phyloP scores from a whole-genome alignment of 768 basidiomycete species.

The Pholiota microspora region DNA sequence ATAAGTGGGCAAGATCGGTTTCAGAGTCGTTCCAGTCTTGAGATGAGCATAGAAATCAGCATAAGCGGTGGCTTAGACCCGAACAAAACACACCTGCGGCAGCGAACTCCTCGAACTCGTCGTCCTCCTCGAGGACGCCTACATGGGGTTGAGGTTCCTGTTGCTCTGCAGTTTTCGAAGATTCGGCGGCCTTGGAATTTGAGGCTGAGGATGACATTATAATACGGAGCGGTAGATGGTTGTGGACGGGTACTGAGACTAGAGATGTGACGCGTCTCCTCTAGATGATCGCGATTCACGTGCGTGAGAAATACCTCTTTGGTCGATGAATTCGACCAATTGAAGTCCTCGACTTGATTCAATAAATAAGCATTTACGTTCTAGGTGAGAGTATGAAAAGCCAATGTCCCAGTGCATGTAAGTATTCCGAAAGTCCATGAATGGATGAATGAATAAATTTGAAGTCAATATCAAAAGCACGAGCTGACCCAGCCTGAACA shows the following conservation, averaged over 20 bases:
- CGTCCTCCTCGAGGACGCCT: slow-evolving; percentile 94
- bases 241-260: slow-evolving; percentile 6
- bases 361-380: too few species aligned
- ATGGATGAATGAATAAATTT: neutral
- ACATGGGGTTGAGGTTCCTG: slow-evolving; percentile 59
- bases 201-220: slow-evolving; percentile 40
- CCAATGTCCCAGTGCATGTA: neutral
- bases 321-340: neutral
- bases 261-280: slow-evolving; percentile 25
- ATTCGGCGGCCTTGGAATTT: slow-evolving; percentile 44
- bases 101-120: slow-evolving; percentile 94
- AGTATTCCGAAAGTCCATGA: neutral
- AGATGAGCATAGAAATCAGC: neutral
- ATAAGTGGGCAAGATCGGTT: slow-evolving; percentile 78
- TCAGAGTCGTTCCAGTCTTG: slow-evolving; percentile 87
- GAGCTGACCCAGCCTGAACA: too few species aligned
- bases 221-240: slow-evolving; percentile 4
- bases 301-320: slow-evolving; percentile 25
- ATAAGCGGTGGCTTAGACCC: slow-evolving; percentile 6
- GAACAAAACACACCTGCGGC: slow-evolving; percentile 62
- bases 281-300: slow-evolving; percentile 17
- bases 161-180: slow-evolving; percentile 36
- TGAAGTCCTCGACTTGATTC: neutral
- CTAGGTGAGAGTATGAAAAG: too few species aligned
- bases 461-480: too few species aligned